Evolutionary conservation across 306 rosid genomes (phyloP), one percentile per base, ranked within the genome.

Genomic region (Cucumis cinereus): DNA sequence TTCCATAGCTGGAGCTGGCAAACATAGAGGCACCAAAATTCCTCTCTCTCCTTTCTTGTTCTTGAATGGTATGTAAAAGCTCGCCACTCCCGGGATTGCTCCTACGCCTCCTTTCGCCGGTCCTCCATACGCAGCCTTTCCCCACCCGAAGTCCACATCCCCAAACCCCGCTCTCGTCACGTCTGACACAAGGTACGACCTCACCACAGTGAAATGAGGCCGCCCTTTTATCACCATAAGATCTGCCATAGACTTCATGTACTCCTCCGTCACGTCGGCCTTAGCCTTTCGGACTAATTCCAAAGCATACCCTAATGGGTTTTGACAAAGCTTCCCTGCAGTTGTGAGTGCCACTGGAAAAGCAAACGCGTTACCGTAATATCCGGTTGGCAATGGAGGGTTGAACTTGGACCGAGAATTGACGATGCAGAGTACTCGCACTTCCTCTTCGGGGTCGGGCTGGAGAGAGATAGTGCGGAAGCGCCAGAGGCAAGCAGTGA

Each of bases 81-180:
- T 82, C 0, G 79, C 82, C 77, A 83, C 85, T n/a, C 90, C 88
- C 8, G 88, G 89, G 2, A 84, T 77, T 5, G 86, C 77, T 19
- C 91, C 89, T 0, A 81, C 85, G 0, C 85, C 88, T 22, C 86
- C 87, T 38, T 76, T 76, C 0, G 90, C 87, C 0, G 87, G 83
- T 0, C 96, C 96, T 28, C 90, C 90, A 19, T 83, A 90, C 0
- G 36, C 76, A 0, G 95, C 63, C 43, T 78, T 76, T 0, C 95
- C 95, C 95, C 95, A 90, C 35, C 95, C 95, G 5, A 86, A 81
- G 47, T 91, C 88, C 28, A 89, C 86, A 0, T 85, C 82, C 9
- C 72, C 78, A 0, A 89, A 86, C 12, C 93, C 93, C 0, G 80
- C 86, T 3, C 82, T 86, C 0, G 85, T 86, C 80, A 87, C 68